Evolutionary conservation across 1,284 basidiomycete genomes (phyloP).

Genomic region (Cryptococcus floricola): DNA sequence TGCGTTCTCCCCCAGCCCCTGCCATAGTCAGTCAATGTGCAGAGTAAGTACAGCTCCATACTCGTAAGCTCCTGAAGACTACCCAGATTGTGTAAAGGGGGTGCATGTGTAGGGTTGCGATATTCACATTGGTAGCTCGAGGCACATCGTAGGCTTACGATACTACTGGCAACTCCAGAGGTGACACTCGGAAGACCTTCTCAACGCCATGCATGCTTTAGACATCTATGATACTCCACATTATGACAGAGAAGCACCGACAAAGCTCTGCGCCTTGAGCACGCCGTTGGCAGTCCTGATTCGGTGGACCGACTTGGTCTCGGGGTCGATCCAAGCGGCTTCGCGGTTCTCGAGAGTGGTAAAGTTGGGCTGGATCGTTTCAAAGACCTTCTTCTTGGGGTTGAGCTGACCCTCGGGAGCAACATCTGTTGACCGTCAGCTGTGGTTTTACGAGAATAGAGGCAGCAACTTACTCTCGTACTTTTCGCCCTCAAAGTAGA

Average conservation of each 20-base stretch:
- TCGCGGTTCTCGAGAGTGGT: constrained; percentile 79
- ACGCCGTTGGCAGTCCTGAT: constrained; percentile 81
- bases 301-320: constrained; percentile 71
- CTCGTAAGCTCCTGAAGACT: too few relatives aligned
- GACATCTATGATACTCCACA: not conserved
- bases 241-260: constrained; percentile 82
- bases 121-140: too few relatives aligned
- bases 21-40: too few relatives aligned
- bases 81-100: too few relatives aligned
- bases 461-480: constrained; percentile 62
- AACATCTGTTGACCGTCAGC: constrained; percentile 53
- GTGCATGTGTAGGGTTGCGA: too few relatives aligned
- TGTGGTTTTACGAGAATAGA: not conserved
- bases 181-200: not conserved
- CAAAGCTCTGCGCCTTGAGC: constrained; percentile 72
- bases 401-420: constrained; percentile 77
- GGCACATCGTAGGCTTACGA: too few relatives aligned
- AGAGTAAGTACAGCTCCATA: too few relatives aligned
- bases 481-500: constrained; percentile 86
- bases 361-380: constrained; percentile 85
- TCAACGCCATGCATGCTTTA: not conserved
- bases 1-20: too few relatives aligned
- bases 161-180: too few relatives aligned
- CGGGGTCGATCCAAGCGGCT: constrained; percentile 85
- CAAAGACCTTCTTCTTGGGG: constrained; percentile 97